Percentiles rank a stretch among this genome's conserved stretches.
Evolutionary conservation across 495 filamentous ascomycete genomes (phyloP).

Genomic region (Xylaria nigripes): DNA sequence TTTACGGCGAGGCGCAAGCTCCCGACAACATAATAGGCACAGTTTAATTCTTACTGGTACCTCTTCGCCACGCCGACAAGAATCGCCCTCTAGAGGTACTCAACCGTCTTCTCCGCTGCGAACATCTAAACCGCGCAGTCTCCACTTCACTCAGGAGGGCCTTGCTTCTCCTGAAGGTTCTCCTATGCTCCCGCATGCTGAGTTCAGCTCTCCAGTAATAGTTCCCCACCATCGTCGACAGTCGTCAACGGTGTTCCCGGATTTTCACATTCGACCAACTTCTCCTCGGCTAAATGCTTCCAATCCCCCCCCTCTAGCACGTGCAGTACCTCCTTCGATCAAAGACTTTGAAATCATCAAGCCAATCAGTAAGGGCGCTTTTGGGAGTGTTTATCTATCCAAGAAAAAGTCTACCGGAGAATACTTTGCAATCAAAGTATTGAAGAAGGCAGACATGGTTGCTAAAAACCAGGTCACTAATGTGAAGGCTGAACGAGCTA

Average conservation of each 20-base stretch:
- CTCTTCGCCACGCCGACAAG: constrained; percentile 70
- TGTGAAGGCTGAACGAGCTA: constrained; percentile 96
- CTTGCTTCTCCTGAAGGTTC: constrained; percentile 82
- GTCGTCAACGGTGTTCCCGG: constrained; percentile 80
- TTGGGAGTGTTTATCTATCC: constrained; percentile 93
- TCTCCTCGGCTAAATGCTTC: constrained; percentile 72
- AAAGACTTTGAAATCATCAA: constrained; percentile 99
- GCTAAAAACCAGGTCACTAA: constrained; percentile 99
- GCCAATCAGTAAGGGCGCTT: constrained; percentile 97
- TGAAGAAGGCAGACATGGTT: constrained; percentile 99
- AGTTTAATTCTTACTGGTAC: constrained; percentile 71
- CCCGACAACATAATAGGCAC: constrained; percentile 69
- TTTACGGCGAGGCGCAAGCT: constrained; percentile 58
- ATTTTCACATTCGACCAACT: constrained; percentile 53
- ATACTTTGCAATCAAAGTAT: constrained; percentile 95
- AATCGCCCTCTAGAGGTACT: constrained; percentile 65
- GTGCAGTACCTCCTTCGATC: constrained; percentile 86
- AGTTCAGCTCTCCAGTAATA: constrained; percentile 64
- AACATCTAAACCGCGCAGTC: constrained; percentile 69
- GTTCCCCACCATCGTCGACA: constrained; percentile 75
- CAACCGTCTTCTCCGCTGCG: constrained; percentile 82
- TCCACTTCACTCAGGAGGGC: constrained; percentile 64
- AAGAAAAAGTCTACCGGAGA: constrained; percentile 98
- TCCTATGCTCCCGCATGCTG: constrained; percentile 70
- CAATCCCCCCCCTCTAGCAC: constrained; percentile 61